Base-by-base conservation (phyloP, 2,329 filamentous ascomycete genomes). In the Thielaviopsis populi region DNA sequence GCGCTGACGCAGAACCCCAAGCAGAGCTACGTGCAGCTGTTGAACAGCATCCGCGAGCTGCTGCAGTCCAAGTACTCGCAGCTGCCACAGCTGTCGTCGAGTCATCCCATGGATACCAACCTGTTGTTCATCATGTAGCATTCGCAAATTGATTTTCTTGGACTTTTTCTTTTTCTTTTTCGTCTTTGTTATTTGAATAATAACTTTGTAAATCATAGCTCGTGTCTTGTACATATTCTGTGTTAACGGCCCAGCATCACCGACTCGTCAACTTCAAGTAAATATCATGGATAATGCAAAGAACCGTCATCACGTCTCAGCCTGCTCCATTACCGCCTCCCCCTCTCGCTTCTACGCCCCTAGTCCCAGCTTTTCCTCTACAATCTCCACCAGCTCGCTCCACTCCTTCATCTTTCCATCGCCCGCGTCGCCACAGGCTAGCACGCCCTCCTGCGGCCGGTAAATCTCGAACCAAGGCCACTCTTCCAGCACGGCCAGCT, bases 11-110 rank as follows among this genome's bases (percentile, higher is more conserved):
- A 91, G 78, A 92, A 92, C 72, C 88, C 89, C 0, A 87, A 94
- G 72, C 90, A 95, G 77, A 94, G 88, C 75, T 96, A 96, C 72
- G 87, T 95, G 60, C 85, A 94, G 77, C 76, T 96, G 67, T 79
- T 96, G 67, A 95, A 94, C 79, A 92, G 84, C 74, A 92, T 96
- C 71, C 85, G 91, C 65, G 89, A 92, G 66, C 87, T 95, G 73
- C 77, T 96, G 67, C 76, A 87, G 67, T 82, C 81, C 42, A 90
- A 91, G 73, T 95, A 95, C 73, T 79, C 80, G 13, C 91, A 96
- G 76, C 94, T 92, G 76, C 91, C 91, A 64, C 91, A 96, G 78
- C 77, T 96, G 69, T 95, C 89, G 73, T 90, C 88, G 76, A 94
- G 89, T 75, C 91, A 96, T 76, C 91, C 91, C 50, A 77, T 96